Evolutionary conservation across 148 eudicot species (phyloP), one percentile per base, ranked within the genome.

Genomic region (Camellia lanceoleosa): DNA sequence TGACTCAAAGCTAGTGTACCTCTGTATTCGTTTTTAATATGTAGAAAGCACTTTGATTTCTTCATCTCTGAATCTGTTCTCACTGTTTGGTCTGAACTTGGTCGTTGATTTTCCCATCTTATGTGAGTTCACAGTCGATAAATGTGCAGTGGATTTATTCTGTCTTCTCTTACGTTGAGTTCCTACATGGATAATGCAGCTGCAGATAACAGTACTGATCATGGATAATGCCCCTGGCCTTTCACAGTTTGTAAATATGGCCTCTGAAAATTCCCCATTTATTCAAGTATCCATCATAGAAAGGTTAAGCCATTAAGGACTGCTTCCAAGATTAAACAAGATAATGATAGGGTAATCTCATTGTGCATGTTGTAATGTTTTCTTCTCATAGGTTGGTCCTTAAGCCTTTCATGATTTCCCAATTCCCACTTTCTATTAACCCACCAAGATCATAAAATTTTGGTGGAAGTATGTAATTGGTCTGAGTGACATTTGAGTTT

Each of bases 141-240:
- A n/a, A n/a, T n/a, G n/a, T n/a, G n/a, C n/a, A n/a, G n/a, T n/a
- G n/a, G n/a, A n/a, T n/a, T n/a, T n/a, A n/a, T n/a, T n/a, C n/a
- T n/a, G n/a, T n/a, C n/a, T n/a, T n/a, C n/a, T n/a, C n/a, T n/a
- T n/a, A n/a, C n/a, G n/a, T n/a, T n/a, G n/a, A n/a, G n/a, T n/a
- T n/a, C n/a, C n/a, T n/a, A n/a, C n/a, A n/a, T n/a, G n/a, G n/a
- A n/a, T n/a, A n/a, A n/a, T n/a, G n/a, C n/a, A n/a, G n/a, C n/a
- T n/a, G n/a, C n/a, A n/a, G n/a, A n/a, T n/a, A n/a, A n/a, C n/a
- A n/a, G n/a, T n/a, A n/a, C n/a, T n/a, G n/a, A n/a, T n/a, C n/a
- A n/a, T n/a, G n/a, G n/a, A n/a, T n/a, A n/a, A n/a, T n/a, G 97
- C 87, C 83, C 90, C 75, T 87, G 79, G 85, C 99, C 97, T 84